These are phyloP conservation scores for Botrytis cinerea DNA, from an alignment of 2,329 filamentous ascomycete genomes.

Conservation along the genomic window DNA sequence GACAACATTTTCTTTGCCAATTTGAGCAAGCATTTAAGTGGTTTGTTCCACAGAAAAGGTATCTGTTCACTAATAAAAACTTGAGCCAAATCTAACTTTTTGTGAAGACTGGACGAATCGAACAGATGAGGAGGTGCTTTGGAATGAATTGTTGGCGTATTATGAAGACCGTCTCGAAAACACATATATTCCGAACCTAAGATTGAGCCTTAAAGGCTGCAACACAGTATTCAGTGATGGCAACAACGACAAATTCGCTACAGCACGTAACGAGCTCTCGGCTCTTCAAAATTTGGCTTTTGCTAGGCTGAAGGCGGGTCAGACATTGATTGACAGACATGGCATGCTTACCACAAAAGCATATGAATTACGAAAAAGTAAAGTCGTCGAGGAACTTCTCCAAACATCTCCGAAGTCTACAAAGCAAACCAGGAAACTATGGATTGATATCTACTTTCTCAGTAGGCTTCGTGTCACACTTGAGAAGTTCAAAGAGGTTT, in stretches of 20 bases:
- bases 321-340: not conserved
- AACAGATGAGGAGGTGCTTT: not conserved
- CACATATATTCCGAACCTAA: not conserved
- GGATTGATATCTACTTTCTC: not conserved
- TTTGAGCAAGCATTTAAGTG: not conserved
- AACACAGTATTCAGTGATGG: not conserved
- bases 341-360: not conserved
- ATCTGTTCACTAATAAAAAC: not conserved
- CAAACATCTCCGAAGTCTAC: not conserved
- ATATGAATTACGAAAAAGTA: not conserved
- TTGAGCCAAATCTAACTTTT: not conserved
- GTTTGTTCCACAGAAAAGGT: not conserved
- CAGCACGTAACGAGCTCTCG: not conserved
- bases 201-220: not conserved
- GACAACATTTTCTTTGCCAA: not conserved
- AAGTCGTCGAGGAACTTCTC: not conserved
- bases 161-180: not conserved
- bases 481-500: not conserved
- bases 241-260: not conserved
- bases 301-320: not conserved
- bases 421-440: not conserved
- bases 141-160: not conserved
- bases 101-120: not conserved
- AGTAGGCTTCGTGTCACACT: not conserved
- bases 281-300: not conserved